phyloP scores from a whole-genome alignment of 257 asterid species.

The Knoxia roxburghii region DNA sequence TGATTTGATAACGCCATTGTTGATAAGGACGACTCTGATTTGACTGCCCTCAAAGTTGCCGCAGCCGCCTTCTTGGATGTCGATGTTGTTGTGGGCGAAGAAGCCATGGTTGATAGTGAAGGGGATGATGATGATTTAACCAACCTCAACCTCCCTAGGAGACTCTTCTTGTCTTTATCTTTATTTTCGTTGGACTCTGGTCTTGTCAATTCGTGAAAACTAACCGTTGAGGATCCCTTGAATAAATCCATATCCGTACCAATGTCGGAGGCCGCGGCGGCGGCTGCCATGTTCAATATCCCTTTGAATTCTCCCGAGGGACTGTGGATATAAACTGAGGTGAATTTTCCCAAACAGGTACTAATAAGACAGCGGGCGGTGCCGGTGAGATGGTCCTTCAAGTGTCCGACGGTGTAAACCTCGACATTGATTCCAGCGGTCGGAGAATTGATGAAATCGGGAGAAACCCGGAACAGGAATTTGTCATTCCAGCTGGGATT shows the following conservation, averaged over 20 bases:
- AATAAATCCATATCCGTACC: background rate
- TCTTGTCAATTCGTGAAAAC: background rate
- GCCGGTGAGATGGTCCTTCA: background rate
- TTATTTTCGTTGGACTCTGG: background rate
- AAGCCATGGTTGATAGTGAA: background rate
- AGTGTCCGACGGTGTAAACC: background rate
- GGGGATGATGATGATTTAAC: constrained; percentile 5
- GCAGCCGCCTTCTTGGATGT: too few relatives aligned
- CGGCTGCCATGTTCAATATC: background rate
- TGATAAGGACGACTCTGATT: background rate
- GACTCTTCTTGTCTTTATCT: background rate
- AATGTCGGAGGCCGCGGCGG: background rate
- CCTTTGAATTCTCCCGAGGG: background rate
- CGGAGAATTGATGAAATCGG: background rate
- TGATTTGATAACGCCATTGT: too few relatives aligned
- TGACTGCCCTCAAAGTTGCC: constrained; percentile 4
- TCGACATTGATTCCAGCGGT: background rate
- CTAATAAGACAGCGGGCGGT: background rate
- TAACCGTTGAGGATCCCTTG: background rate
- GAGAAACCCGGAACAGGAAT: background rate
- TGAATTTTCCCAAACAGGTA: background rate
- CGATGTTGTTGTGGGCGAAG: background rate
- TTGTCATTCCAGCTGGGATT: constrained; percentile 5
- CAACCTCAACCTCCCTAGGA: background rate
- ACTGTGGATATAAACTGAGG: background rate